Conservation (phyloP, 73 alveolate genomes). For the Paramecium tetraurelia region DNA sequence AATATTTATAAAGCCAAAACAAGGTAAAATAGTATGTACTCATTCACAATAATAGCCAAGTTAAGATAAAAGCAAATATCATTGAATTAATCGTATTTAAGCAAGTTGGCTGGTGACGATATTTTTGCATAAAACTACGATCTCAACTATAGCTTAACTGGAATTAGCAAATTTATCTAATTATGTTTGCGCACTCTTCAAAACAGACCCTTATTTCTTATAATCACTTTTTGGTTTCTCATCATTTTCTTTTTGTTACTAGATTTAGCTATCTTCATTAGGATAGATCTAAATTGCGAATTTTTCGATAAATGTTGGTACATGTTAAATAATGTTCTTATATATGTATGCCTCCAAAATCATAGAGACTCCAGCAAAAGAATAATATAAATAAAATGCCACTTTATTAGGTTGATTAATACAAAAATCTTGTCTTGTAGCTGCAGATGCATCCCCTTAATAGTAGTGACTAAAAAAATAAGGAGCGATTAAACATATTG, state of each 20-base stretch:
- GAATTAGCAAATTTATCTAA: neutral
- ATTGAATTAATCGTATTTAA: conserved; percentile 28
- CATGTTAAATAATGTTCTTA: neutral
- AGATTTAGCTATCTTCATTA: neutral
- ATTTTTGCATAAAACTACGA: neutral
- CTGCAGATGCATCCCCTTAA: neutral
- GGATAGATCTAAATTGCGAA: neutral
- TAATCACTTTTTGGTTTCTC: neutral
- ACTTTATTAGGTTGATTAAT: neutral
- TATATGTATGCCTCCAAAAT: neutral
- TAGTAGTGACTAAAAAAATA: neutral
- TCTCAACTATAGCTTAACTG: too few relatives aligned
- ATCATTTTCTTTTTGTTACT: neutral
- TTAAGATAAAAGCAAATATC: conserved; percentile 42
- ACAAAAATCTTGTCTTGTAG: neutral
- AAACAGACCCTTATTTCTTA: neutral
- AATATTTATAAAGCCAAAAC: neutral
- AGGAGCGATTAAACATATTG: neutral
- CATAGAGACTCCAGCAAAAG: neutral
- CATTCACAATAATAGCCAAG: conserved; percentile 47
- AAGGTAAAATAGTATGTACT: neutral
- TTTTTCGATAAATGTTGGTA: neutral
- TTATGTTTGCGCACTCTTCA: neutral
- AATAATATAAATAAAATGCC: neutral
- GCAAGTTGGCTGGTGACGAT: neutral